Conservation (phyloP, 169 alveolate genomes). For the Toxoplasma gondii region DNA sequence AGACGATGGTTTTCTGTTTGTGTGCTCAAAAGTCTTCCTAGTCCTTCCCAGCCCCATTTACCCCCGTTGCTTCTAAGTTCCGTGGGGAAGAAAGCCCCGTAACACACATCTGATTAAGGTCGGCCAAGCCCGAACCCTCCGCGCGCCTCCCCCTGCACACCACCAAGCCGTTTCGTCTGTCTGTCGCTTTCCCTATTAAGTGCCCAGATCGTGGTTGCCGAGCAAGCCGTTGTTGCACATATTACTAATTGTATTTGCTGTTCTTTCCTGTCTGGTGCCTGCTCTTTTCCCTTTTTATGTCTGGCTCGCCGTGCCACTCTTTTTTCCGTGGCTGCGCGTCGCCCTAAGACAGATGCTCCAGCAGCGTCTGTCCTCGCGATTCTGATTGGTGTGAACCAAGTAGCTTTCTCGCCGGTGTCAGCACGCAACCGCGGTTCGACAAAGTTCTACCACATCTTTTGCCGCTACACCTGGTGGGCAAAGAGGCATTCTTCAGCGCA, state of each 20-base stretch:
- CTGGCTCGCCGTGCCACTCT: background rate
- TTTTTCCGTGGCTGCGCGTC: background rate
- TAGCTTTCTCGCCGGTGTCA: background rate
- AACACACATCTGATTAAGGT: background rate
- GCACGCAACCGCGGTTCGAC: background rate
- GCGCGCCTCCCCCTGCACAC: constrained; percentile 5
- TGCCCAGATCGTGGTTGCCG: background rate
- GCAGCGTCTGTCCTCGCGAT: background rate
- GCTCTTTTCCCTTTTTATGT: background rate
- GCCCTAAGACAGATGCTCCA: background rate
- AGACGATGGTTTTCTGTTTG: too few relatives aligned
- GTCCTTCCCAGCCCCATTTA: background rate
- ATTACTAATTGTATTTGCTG: too few relatives aligned
- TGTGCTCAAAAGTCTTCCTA: too few relatives aligned
- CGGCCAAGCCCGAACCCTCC: background rate
- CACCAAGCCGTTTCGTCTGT: background rate
- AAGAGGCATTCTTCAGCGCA: background rate
- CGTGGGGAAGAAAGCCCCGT: constrained; percentile 9
- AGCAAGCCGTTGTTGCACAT: background rate
- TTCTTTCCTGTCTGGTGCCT: too few relatives aligned
- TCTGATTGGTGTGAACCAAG: background rate
- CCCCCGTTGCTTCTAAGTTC: background rate
- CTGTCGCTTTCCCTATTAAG: background rate
- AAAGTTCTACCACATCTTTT: background rate
- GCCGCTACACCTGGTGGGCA: background rate